Evolutionary conservation across 2,329 filamentous ascomycete genomes (phyloP), one percentile per base, ranked within the genome.

Genomic region (Fusarium mangiferae): DNA sequence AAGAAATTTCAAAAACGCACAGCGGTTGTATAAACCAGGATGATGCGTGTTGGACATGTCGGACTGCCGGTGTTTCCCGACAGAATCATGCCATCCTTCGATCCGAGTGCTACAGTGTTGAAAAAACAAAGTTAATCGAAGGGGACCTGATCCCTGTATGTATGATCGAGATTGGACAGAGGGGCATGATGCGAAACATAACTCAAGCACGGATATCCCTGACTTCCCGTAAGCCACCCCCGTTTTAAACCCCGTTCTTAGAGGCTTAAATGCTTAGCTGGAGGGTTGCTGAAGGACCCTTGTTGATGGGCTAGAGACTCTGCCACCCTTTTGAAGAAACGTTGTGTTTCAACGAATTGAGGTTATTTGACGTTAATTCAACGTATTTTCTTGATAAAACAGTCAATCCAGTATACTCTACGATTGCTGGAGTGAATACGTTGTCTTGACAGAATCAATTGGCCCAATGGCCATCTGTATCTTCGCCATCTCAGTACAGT

Each of bases 31-130:
- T 36, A 58, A 44, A 30, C 75, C 48, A 68, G 75, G 64, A 76
- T 70, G 55, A 45, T 55, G 55, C 49, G 71, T 70, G 70, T 63
- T 60, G 42, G 45, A 74, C 44, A 67, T 44, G 38, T 44, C 42
- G 60, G 54, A 59, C 26, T 69, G 68, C 75, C 77, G 77, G 70
- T 75, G 66, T 75, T 71, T 78, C 69, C 77, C 74, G 77, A 78
- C 62, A 49, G 62, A 75, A 78, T 78, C 77, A 78, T 75, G 77
- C 68, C 77, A 78, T 78, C 55, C 58, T 68, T 66, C 39, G 69
- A 78, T 73, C 63, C 60, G 75, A 72, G 58, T 72, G 66, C 55
- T 46, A 66, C 70, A 57, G 49, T 41, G 28, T 42, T 45, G 35
- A 60, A 59, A 61, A 68, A 71, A 72, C 58, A 73, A 74, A 72